Percentiles rank a stretch among this genome's conserved stretches.
These are phyloP conservation scores for Calonectria pseudoreteaudii DNA, from an alignment of 2,329 filamentous ascomycete species.

Conservation along the genomic window DNA sequence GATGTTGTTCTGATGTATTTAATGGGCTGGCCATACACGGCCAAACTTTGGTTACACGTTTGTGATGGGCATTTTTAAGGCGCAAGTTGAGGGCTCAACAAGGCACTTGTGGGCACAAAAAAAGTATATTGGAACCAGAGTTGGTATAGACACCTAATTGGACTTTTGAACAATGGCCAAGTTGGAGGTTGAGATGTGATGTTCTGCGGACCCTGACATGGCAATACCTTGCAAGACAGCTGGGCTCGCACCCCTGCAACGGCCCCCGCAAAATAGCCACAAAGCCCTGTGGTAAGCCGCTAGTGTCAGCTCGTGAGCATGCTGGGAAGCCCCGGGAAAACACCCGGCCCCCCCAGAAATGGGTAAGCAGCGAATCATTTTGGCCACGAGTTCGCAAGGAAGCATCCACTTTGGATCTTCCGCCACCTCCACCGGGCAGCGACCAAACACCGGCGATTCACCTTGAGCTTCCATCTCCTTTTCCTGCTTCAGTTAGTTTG, in stretches of 20 bases:
- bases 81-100: not conserved
- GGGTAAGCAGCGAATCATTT: conserved; percentile 23
- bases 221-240: not conserved
- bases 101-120: not conserved
- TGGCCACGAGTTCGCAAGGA: conserved; percentile 20
- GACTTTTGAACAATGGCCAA: not conserved
- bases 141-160: not conserved
- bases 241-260: not conserved
- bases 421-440: not conserved
- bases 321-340: conserved; percentile 9
- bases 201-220: not conserved
- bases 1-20: not conserved
- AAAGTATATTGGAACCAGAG: not conserved
- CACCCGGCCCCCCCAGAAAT: not conserved
- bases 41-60: not conserved
- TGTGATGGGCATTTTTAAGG: conserved; percentile 6
- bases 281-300: conserved; percentile 7
- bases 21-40: not conserved
- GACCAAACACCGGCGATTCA: not conserved
- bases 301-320: not conserved
- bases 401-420: conserved; percentile 19
- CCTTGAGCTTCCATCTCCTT: conserved; percentile 19
- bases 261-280: conserved; percentile 18
- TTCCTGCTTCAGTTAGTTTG: not conserved
- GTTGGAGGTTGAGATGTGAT: not conserved